Conservation (phyloP, 2,329 filamentous ascomycete species). For the Nemania bipapillata region DNA sequence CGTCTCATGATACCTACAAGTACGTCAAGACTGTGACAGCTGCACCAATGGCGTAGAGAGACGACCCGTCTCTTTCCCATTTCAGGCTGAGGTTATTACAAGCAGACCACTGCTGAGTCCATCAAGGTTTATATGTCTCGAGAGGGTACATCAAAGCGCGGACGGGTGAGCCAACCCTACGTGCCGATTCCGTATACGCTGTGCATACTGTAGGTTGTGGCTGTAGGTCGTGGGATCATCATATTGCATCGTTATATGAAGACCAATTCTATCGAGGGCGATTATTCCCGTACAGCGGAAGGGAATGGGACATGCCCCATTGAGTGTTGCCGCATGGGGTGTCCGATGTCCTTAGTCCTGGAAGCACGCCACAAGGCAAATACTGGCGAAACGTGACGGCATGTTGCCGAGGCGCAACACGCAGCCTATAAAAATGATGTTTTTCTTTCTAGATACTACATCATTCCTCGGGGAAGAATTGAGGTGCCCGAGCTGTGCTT, state of each 20-base stretch:
- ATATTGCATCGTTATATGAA: background rate
- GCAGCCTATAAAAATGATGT: slow-evolving; percentile 17
- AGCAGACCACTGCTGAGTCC: background rate
- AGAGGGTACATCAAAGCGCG: slow-evolving; percentile 15
- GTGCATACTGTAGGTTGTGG: too few species aligned
- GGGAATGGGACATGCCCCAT: background rate
- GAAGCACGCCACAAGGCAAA: slow-evolving; percentile 31
- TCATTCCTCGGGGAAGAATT: slow-evolving; percentile 12
- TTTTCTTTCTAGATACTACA: slow-evolving; percentile 2
- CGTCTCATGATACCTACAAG: slow-evolving; percentile 25
- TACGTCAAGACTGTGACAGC: slow-evolving; percentile 7
- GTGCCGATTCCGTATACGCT: slow-evolving; percentile 6
- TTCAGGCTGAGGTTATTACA: slow-evolving; percentile 16
- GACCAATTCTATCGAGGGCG: background rate
- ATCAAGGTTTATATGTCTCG: slow-evolving; percentile 8
- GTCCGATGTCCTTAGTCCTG: background rate
- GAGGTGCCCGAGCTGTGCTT: background rate
- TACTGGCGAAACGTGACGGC: slow-evolving; percentile 33
- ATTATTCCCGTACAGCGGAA: background rate
- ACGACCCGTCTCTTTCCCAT: background rate
- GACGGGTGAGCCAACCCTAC: background rate
- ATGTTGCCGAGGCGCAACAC: slow-evolving; percentile 10
- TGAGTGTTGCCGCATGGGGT: background rate
- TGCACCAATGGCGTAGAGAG: slow-evolving; percentile 17
- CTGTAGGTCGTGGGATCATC: slow-evolving; percentile 3